Percentiles rank a stretch among this genome's conserved stretches.
These are phyloP conservation scores for Salvia miltiorrhiza DNA, from an alignment of 257 asterid species.

Conservation along the genomic window DNA sequence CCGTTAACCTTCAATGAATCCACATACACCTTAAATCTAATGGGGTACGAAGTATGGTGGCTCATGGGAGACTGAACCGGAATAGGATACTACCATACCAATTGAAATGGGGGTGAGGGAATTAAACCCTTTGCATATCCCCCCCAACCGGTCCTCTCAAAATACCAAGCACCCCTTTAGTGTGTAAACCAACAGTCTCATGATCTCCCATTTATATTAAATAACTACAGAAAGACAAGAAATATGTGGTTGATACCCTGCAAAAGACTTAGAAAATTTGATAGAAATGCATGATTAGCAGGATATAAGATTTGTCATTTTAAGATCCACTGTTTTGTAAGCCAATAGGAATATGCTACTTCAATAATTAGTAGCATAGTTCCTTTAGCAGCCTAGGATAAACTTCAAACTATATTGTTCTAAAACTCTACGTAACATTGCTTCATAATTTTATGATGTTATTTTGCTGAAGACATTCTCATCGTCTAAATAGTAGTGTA, in stretches of 20 bases:
- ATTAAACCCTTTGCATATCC: background rate
- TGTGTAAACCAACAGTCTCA: background rate
- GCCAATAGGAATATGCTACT: background rate
- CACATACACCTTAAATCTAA: background rate
- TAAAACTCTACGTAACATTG: background rate
- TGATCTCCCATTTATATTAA: background rate
- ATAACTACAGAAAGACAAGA: background rate
- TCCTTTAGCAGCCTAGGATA: background rate
- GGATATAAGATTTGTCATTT: background rate
- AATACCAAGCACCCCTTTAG: background rate
- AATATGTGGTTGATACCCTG: background rate
- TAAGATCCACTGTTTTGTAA: background rate
- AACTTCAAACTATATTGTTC: background rate
- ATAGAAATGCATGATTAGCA: background rate
- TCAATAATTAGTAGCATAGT: background rate
- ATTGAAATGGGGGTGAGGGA: background rate
- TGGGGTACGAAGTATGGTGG: background rate
- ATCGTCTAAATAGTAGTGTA: background rate
- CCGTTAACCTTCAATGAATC: background rate
- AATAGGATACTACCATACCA: background rate
- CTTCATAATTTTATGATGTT: background rate
- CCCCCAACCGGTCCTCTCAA: background rate
- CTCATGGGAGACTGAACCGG: background rate
- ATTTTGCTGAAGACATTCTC: background rate
- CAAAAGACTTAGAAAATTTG: background rate